A percentile compares a stretch with the other conserved stretches of the same genome.
Evolutionary conservation across 495 filamentous ascomycete species (phyloP).

Genomic region (Aspergillus nanangensis): DNA sequence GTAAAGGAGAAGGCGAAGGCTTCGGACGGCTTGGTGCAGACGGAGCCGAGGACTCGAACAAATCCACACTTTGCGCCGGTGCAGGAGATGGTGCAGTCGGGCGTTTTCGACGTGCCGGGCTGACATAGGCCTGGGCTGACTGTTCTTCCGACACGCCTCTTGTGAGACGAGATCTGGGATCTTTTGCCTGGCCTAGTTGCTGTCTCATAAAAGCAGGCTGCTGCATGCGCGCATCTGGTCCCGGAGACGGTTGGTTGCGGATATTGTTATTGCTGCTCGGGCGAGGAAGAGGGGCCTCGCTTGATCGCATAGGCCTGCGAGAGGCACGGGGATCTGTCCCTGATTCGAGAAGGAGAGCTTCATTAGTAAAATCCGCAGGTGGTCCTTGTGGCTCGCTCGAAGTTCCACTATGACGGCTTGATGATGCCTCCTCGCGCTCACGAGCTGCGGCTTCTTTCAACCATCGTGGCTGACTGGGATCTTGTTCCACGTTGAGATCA

Average conservation of each 20-base stretch:
- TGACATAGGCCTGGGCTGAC: slow-evolving; percentile 79
- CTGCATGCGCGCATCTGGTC: slow-evolving; percentile 16
- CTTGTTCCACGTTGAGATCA: slow-evolving; percentile 79
- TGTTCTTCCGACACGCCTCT: slow-evolving; percentile 77
- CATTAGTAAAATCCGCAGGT: slow-evolving; percentile 63
- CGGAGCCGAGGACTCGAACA: slow-evolving; percentile 48
- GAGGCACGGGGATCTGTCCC: slow-evolving; percentile 38
- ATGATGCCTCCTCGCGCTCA: slow-evolving; percentile 22
- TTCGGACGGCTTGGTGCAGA: slow-evolving; percentile 22
- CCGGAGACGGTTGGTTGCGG: slow-evolving; percentile 44
- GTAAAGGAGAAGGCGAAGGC: slow-evolving; percentile 22
- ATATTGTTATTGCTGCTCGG: slow-evolving; percentile 18
- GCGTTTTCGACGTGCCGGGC: slow-evolving; percentile 78
- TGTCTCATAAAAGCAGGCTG: slow-evolving; percentile 36
- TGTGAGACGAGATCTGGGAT: slow-evolving; percentile 58
- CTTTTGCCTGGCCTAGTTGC: slow-evolving; percentile 36
- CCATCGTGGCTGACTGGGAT: slow-evolving; percentile 88
- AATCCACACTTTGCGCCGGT: slow-evolving; percentile 49
- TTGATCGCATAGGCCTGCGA: slow-evolving; percentile 13
- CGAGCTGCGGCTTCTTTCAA: slow-evolving; percentile 64
- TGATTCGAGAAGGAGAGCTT: slow-evolving; percentile 85
- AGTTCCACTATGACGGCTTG: slow-evolving; percentile 14
- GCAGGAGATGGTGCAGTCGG: slow-evolving; percentile 40
- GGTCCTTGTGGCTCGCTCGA: slow-evolving; percentile 11
- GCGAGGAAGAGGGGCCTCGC: slow-evolving; percentile 18